A percentile compares a stretch with the other conserved stretches of the same genome.
Evolutionary conservation across 441 rosid species (phyloP).

Genomic region (Breynia disticha): DNA sequence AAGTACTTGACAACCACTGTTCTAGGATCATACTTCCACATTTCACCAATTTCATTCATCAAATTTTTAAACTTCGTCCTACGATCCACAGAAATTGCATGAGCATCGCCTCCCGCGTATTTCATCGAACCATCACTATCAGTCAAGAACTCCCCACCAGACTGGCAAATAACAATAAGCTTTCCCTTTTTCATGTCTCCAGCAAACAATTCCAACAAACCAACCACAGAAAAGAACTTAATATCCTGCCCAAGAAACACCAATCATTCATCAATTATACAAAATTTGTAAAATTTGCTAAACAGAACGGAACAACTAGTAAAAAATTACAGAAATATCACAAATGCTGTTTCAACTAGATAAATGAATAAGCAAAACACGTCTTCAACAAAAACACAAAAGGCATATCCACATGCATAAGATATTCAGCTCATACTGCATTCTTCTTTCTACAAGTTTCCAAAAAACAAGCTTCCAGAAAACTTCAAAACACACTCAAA

Average conservation of each 20-base stretch:
- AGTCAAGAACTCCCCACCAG: slow-evolving; percentile 37
- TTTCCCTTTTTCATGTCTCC: slow-evolving; percentile 16
- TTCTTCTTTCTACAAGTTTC: too few species aligned
- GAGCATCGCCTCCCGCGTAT: slow-evolving; percentile 43
- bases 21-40: slow-evolving; percentile 28
- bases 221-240: not conserved
- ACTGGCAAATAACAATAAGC: slow-evolving; percentile 37
- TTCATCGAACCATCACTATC: slow-evolving; percentile 28
- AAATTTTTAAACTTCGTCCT: slow-evolving; percentile 27
- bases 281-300: not conserved
- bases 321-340: too few species aligned
- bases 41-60: slow-evolving; percentile 36
- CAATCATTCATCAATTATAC: not conserved
- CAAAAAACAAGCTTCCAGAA: too few species aligned
- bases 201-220: not conserved
- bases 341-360: too few species aligned
- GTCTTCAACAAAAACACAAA: too few species aligned
- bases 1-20: slow-evolving; percentile 23
- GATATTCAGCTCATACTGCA: too few species aligned
- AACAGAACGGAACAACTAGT: not conserved
- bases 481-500: too few species aligned
- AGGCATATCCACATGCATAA: too few species aligned
- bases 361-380: too few species aligned
- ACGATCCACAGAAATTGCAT: slow-evolving; percentile 27
- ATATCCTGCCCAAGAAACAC: not conserved